These are phyloP conservation scores for Cercospora berteroae DNA, from an alignment of 2,329 filamentous ascomycete species.

Conservation along the genomic window DNA sequence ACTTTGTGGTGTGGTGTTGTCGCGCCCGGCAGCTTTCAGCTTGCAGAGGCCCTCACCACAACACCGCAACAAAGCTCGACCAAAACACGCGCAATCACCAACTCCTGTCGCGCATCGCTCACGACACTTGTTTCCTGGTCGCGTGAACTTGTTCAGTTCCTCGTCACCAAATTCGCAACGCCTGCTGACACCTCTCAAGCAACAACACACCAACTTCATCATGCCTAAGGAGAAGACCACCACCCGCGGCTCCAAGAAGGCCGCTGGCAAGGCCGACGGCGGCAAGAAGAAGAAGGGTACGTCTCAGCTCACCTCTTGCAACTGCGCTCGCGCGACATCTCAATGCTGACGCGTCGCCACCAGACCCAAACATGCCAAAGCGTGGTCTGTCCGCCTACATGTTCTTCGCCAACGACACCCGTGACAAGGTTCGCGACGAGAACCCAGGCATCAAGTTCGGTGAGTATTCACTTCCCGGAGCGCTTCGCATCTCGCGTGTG, in stretches of 20 bases:
- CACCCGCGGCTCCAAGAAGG: conserved; percentile 59
- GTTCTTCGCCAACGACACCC: conserved; percentile 99
- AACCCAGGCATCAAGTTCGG: conserved; percentile 98
- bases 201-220: conserved; percentile 34
- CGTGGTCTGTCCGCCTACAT: conserved; percentile 99
- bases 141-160: conserved; percentile 11
- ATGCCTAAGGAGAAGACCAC: conserved; percentile 69
- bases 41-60: conserved; percentile 11
- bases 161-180: conserved; percentile 1
- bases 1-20: conserved; percentile 24
- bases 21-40: conserved; percentile 27
- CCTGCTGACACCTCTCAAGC: conserved; percentile 15
- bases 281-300: conserved; percentile 73
- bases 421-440: conserved; percentile 95
- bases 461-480: conserved; percentile 43
- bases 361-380: conserved; percentile 98
- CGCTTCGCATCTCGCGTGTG: neutral
- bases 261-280: conserved; percentile 41
- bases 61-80: conserved; percentile 10
- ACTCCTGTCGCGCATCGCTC: conserved; percentile 11
- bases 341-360: conserved; percentile 19
- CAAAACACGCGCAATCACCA: conserved; percentile 14
- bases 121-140: conserved; percentile 12
- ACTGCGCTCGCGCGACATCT: neutral
- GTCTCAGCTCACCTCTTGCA: conserved; percentile 27